Percentiles rank a stretch among this genome's conserved stretches.
phyloP scores from a whole-genome alignment of 371 early-diverging fungal species.

The Saksenaea vasiformis region DNA sequence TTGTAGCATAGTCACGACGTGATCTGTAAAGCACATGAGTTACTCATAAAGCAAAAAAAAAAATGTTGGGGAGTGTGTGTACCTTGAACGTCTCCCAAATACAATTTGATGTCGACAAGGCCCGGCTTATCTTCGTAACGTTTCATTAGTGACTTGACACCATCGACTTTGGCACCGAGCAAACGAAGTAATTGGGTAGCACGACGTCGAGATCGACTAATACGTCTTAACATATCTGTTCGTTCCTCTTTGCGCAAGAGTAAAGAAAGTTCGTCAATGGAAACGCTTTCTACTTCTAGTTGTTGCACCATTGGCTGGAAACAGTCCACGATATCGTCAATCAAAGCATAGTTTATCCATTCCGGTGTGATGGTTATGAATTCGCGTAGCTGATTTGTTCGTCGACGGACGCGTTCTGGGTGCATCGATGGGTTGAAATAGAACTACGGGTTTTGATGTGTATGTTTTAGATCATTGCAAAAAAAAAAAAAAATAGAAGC shows the following conservation, averaged over 20 bases:
- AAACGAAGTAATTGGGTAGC: slow-evolving; percentile 76
- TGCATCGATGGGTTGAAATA: slow-evolving; percentile 37
- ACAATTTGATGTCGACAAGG: slow-evolving; percentile 61
- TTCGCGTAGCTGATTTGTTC: slow-evolving; percentile 40
- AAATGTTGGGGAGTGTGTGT: no score
- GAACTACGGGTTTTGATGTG: slow-evolving; percentile 23
- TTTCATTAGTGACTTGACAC: slow-evolving; percentile 79
- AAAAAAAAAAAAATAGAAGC: not conserved
- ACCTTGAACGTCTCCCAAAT: slow-evolving; percentile 91
- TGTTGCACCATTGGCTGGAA: slow-evolving; percentile 74
- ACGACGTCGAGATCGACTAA: slow-evolving; percentile 78
- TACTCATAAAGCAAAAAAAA: slow-evolving; percentile 1
- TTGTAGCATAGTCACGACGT: slow-evolving; percentile 76
- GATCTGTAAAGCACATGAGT: slow-evolving; percentile 54
- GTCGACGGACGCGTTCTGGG: slow-evolving; percentile 30
- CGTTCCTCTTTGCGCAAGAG: slow-evolving; percentile 74
- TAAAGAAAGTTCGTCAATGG: slow-evolving; percentile 86
- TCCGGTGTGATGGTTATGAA: slow-evolving; percentile 54
- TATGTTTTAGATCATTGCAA: not conserved
- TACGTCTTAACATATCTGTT: slow-evolving; percentile 84
- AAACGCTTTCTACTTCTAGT: slow-evolving; percentile 83
- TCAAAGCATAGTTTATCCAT: slow-evolving; percentile 83
- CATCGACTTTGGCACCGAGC: slow-evolving; percentile 77
- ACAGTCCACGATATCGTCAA: slow-evolving; percentile 82
- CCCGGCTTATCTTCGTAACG: slow-evolving; percentile 59